phyloP scores from a whole-genome alignment of 2,329 filamentous ascomycete genomes.

The Cordyceps fumosorosea region DNA sequence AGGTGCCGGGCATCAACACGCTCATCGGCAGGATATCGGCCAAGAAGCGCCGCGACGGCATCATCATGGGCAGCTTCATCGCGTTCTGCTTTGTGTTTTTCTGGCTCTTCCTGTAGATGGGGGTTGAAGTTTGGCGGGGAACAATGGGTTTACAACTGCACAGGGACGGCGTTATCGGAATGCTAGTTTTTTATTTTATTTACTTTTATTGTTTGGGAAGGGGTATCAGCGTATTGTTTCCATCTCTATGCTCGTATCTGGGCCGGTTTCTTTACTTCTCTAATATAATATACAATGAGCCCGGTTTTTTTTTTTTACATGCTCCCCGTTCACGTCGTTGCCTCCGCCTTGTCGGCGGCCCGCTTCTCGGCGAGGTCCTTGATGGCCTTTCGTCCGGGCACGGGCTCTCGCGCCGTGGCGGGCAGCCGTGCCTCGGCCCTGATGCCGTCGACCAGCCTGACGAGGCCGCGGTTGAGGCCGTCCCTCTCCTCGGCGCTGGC shows the following conservation, averaged over 20 bases:
- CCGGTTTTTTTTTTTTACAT: not conserved
- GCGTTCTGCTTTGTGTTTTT: conserved; percentile 86
- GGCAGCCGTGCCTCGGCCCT: conserved; percentile 30
- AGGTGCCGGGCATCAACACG: conserved; percentile 88
- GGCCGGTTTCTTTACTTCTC: not conserved
- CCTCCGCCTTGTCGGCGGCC: not conserved
- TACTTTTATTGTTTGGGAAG: conserved; percentile 1
- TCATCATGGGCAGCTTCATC: conserved; percentile 88
- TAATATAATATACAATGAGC: conserved; percentile 12
- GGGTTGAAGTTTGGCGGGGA: not conserved
- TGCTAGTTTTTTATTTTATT: not conserved
- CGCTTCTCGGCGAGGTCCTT: conserved; percentile 12
- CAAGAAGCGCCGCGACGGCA: conserved; percentile 89
- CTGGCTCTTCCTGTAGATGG: conserved; percentile 56
- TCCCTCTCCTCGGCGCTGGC: conserved; percentile 60
- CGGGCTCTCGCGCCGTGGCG: conserved; percentile 28
- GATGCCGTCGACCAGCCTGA: conserved; percentile 55
- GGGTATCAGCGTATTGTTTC: conserved; percentile 31
- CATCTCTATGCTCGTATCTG: conserved; percentile 19
- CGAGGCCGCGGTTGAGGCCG: conserved; percentile 58
- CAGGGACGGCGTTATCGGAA: conserved; percentile 24
- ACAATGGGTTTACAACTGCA: conserved; percentile 1
- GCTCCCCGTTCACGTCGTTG: not conserved
- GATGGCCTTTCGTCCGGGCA: conserved; percentile 17
- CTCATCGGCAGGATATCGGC: conserved; percentile 88